A percentile compares a stretch with the other conserved stretches of the same genome.
Evolutionary conservation across 164 flowering plant genomes (phyloP).

Genomic region (Taxillus chinensis): DNA sequence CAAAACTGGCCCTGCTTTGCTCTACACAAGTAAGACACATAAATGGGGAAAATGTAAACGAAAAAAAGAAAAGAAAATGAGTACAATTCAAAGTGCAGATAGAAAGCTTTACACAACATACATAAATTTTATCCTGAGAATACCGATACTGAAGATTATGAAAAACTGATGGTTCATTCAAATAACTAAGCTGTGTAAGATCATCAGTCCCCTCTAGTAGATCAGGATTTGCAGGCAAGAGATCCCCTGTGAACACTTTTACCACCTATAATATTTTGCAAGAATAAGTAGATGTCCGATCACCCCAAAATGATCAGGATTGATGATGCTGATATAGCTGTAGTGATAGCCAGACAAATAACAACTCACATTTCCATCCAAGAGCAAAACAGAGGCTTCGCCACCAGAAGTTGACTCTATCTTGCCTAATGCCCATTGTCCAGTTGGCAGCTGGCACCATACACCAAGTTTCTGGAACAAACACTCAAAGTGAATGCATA

Average conservation of each 20-base stretch:
- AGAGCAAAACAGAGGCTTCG: conserved; percentile 46
- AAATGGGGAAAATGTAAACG: conserved; percentile 7
- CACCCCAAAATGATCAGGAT: neutral
- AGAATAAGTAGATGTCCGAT: neutral
- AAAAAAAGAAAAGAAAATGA: neutral
- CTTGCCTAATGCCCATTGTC: conserved; percentile 63
- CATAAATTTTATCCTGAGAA: conserved; percentile 57
- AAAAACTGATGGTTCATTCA: conserved; percentile 96
- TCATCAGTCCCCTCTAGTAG: conserved; percentile 79
- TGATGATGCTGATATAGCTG: neutral
- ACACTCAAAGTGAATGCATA: neutral
- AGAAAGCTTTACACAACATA: conserved; percentile 22
- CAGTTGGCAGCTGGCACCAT: conserved; percentile 64
- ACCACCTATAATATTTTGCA: conserved; percentile 35
- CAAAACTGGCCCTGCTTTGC: conserved; percentile 92
- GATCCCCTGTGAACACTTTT: conserved; percentile 38
- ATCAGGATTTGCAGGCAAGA: conserved; percentile 87
- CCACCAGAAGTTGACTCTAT: conserved; percentile 66
- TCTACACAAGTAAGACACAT: conserved; percentile 32
- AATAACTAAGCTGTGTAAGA: conserved; percentile 78
- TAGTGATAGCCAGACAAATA: neutral
- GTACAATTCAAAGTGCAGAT: neutral
- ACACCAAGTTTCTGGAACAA: conserved; percentile 71
- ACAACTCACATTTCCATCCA: conserved; percentile 61
- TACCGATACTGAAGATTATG: conserved; percentile 71